Percentiles rank a stretch among this genome's conserved stretches.
Conservation (phyloP, 163 green algal genomes). For the Chlamydomonas reinhardtii region DNA sequence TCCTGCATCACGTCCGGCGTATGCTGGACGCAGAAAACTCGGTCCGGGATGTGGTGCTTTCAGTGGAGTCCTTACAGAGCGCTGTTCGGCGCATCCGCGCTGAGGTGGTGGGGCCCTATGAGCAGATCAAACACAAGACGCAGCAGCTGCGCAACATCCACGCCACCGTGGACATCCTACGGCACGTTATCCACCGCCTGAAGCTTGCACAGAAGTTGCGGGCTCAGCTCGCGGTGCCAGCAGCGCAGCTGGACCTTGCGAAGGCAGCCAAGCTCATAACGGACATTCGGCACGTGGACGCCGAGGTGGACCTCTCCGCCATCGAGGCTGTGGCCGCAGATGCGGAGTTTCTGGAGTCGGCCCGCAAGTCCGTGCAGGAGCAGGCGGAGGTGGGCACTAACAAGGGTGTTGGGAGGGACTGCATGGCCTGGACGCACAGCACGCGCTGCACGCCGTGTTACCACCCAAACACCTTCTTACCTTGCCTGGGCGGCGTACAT, state of each 20-base stretch:
- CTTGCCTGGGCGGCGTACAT: too few relatives aligned
- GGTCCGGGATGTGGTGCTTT: slow-evolving; percentile 74
- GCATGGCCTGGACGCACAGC: background rate
- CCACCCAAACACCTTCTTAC: too few relatives aligned
- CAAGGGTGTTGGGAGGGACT: too few relatives aligned
- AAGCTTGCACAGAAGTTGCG: slow-evolving; percentile 84
- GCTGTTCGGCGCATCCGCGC: slow-evolving; percentile 80
- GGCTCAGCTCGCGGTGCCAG: slow-evolving; percentile 60
- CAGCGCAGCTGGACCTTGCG: slow-evolving; percentile 77
- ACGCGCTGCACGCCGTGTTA: too few relatives aligned
- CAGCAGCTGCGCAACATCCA: slow-evolving; percentile 88
- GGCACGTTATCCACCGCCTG: slow-evolving; percentile 81
- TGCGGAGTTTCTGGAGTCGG: slow-evolving; percentile 74
- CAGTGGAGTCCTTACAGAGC: slow-evolving; percentile 81
- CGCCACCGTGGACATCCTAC: slow-evolving; percentile 84
- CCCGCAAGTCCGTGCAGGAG: slow-evolving; percentile 67
- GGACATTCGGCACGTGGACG: slow-evolving; percentile 78
- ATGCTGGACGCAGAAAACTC: slow-evolving; percentile 81
- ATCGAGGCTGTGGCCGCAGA: slow-evolving; percentile 81
- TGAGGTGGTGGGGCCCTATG: slow-evolving; percentile 88
- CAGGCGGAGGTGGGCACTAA: slow-evolving; percentile 73
- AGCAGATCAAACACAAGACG: slow-evolving; percentile 75
- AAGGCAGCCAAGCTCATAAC: slow-evolving; percentile 92
- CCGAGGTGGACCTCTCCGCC: slow-evolving; percentile 75
- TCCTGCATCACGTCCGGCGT: slow-evolving; percentile 70